These are phyloP conservation scores for Ligustrum vulgare DNA, from an alignment of 257 asterid genomes.

Conservation along the genomic window DNA sequence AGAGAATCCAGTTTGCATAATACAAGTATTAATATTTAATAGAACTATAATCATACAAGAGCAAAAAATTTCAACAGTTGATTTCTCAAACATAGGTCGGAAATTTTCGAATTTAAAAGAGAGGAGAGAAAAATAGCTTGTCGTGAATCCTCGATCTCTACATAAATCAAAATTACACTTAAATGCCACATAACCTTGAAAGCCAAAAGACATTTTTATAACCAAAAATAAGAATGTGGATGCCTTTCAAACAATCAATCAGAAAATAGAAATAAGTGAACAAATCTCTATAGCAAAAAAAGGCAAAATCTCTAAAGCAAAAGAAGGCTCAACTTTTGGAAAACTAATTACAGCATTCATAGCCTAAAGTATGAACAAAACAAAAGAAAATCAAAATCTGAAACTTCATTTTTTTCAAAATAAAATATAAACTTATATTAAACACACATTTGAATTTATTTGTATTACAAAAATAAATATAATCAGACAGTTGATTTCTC, in stretches of 20 bases:
- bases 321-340: not conserved
- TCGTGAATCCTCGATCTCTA: not conserved
- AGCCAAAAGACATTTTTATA: not conserved
- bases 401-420: not conserved
- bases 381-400: not conserved
- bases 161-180: not conserved
- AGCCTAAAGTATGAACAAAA: not conserved
- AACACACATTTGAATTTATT: not conserved
- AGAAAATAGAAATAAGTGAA: not conserved
- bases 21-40: not conserved
- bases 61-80: not conserved
- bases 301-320: not conserved
- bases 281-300: not conserved
- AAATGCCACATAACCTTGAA: no score
- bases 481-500: not conserved
- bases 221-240: not conserved
- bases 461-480: no score
- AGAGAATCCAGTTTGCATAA: not conserved
- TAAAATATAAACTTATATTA: not conserved
- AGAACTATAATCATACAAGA: not conserved
- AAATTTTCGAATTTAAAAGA: not conserved
- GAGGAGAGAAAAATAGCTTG: not conserved
- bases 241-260: not conserved
- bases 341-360: not conserved
- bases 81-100: not conserved